Base-by-base conservation (phyloP, 108 stramenopile genomes). In the Schizochytrium sp. region DNA sequence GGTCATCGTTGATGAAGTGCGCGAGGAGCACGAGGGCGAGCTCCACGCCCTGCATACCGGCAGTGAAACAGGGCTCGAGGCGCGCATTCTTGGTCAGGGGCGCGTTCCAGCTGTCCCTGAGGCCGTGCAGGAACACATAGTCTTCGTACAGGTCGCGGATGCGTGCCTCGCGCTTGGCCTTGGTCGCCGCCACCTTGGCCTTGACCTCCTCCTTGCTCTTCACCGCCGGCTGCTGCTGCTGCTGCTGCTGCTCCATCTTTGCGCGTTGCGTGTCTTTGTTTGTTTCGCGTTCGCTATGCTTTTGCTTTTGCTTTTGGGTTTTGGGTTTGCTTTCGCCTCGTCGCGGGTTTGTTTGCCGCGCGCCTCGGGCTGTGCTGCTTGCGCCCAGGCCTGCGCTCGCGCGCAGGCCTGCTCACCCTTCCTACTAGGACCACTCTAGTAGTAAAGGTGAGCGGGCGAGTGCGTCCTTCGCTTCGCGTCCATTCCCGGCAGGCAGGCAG, bases 21-120 rank as follows among this genome's bases (percentile, higher is more conserved):
- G 90, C 71, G 23, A 88, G n/a, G 21, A 90, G 43, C 29, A 90
- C 44, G 57, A 88, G 87, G 5, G 69, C 90, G 19, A 90, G 51
- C 72, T 90, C 90, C 18, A 90, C 58, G 57, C 88, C 90, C 14
- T 90, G 90, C 41, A 88, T 58, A 23, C 58, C 90, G n/a, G 90
- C 90, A 1, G 88, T 43, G 44, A 90, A 90, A 34, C 58, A 72
- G 0, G 90, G 90, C 88, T 90, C 90, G 28, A 90, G 72, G 34
- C 45, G 29, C 5, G 90, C 72, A 19, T 88, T 88, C 25, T 72
- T 12, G 72, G 90, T 90, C 18, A 88, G 21, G 5, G 90, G 88
- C 44, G 45, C 41, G 21, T 90, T 41, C 90, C 90, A 90, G 18
- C 48, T 60, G 44, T 57, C 71, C 44, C 51, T 23, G 8, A 90